Evolutionary conservation across 257 asterid genomes (phyloP), one percentile per base, ranked within the genome.

Genomic region (Ligustrum vulgare): DNA sequence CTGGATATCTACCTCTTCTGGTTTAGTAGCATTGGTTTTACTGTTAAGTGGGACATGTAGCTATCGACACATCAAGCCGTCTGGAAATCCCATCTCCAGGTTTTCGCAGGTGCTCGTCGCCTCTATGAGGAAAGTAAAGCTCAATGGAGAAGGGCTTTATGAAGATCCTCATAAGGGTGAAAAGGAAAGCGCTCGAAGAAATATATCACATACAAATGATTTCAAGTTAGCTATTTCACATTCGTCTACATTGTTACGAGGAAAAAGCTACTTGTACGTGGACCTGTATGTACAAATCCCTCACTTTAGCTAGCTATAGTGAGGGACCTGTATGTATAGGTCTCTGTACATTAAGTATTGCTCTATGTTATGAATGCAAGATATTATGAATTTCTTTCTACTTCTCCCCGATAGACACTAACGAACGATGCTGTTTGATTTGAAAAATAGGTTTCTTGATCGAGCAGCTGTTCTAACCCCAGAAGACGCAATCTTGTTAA

Each of bases 1-100:
- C 69, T 92, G 97, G 97, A 79, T 92, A 70, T 92, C 97, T 41
- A 86, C 96, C n/a, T 80, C 77, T 9, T 87, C 93, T 64, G 94
- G 96, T 74, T 82, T 92, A 74, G 67, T 88, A 72, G 88, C 93
- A 11, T 66, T 88, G 68, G 31, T 76, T 65, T 88, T 84, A 79
- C 37, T 91, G 47, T 73, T 90, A 51, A 75, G 87, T 23, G 94
- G 97, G 18, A 86, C 89, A 0, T 78, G 78, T 56, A 81, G 87
- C 6, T 91, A 86, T 64, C 84, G 97, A 49, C 93, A 87, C 56
- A 77, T 78, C 72, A 83, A 86, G 79, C 91, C 96, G 34, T 66
- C 81, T 8, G 89, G 94, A 22, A 92, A 92, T 76, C 97, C 97
- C 58, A 49, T 87, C 47, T 86, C 91, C 23, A 84, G 96, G 67